Percentiles rank a stretch among this genome's conserved stretches.
Conservation (phyloP, 768 basidiomycete genomes). For the Boletus vermiculosoides region DNA sequence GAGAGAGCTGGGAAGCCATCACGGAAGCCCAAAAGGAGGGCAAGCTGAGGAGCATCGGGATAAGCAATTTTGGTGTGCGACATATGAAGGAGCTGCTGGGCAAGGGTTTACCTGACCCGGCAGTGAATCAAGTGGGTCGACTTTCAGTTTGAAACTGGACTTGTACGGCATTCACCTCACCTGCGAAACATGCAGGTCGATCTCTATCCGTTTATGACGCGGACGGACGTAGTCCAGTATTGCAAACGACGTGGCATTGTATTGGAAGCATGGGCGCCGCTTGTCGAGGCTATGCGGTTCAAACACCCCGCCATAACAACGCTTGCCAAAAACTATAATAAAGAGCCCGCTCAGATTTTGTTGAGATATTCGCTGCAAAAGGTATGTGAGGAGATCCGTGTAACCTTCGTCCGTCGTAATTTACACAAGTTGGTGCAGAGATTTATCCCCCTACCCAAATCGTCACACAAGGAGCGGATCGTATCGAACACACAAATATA, state of each 20-base stretch:
- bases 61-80: slow-evolving; percentile 6
- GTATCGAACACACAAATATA: slow-evolving; percentile 58
- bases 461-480: slow-evolving; percentile 52
- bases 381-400: slow-evolving; percentile 35
- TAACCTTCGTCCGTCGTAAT: background rate
- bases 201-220: slow-evolving; percentile 69
- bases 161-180: slow-evolving; percentile 5
- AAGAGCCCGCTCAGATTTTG: slow-evolving; percentile 56
- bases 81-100: slow-evolving; percentile 57
- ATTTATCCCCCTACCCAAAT: slow-evolving; percentile 67
- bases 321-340: slow-evolving; percentile 54
- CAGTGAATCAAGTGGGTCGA: slow-evolving; percentile 56
- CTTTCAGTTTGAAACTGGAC: background rate
- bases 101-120: slow-evolving; percentile 49
- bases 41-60: slow-evolving; percentile 1
- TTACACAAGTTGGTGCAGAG: slow-evolving; percentile 4
- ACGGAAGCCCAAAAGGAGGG: background rate
- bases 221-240: slow-evolving; percentile 55
- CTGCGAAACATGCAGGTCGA: slow-evolving; percentile 40
- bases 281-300: slow-evolving; percentile 53
- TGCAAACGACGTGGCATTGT: slow-evolving; percentile 56
- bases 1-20: slow-evolving; percentile 8
- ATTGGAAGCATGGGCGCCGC: slow-evolving; percentile 50
- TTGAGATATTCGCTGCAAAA: slow-evolving; percentile 65
- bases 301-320: slow-evolving; percentile 49